Evolutionary conservation across 2,329 filamentous ascomycete species (phyloP).

Genomic region (Hypoxylon sp.): DNA sequence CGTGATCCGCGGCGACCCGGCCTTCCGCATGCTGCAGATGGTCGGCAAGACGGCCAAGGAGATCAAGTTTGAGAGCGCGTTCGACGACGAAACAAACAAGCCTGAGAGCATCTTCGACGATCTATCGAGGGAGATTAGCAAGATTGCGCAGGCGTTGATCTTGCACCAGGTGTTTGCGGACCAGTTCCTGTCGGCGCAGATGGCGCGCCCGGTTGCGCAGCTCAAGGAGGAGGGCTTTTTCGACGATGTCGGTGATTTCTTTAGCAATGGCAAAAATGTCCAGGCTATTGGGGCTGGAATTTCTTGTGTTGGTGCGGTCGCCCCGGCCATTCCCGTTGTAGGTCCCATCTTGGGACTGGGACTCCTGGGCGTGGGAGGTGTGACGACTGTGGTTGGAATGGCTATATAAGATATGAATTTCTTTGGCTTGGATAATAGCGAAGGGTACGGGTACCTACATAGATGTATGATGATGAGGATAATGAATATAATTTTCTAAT

Average conservation of each 20-base stretch:
- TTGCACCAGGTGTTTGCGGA: constrained; percentile 21
- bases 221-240: constrained; percentile 27
- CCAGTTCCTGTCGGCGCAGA: constrained; percentile 22
- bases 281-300: constrained; percentile 3
- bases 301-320: neutral
- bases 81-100: constrained; percentile 6
- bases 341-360: constrained; percentile 17
- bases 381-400: constrained; percentile 1
- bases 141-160: constrained; percentile 11
- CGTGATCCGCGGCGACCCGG: neutral
- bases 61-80: constrained; percentile 8
- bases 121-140: constrained; percentile 1
- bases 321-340: neutral
- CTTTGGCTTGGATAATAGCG: neutral
- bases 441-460: neutral
- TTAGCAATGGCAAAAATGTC: constrained; percentile 12
- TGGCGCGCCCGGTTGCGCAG: constrained; percentile 13
- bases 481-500: neutral
- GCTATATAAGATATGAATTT: constrained; percentile 5
- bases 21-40: constrained; percentile 1
- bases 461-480: constrained; percentile 1
- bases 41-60: constrained; percentile 1
- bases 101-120: constrained; percentile 19
- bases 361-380: constrained; percentile 2
- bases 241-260: constrained; percentile 25